A percentile compares a stretch with the other conserved stretches of the same genome.
Conservation (phyloP, 1,284 basidiomycete species). For the Cystobasidium sp. region DNA sequence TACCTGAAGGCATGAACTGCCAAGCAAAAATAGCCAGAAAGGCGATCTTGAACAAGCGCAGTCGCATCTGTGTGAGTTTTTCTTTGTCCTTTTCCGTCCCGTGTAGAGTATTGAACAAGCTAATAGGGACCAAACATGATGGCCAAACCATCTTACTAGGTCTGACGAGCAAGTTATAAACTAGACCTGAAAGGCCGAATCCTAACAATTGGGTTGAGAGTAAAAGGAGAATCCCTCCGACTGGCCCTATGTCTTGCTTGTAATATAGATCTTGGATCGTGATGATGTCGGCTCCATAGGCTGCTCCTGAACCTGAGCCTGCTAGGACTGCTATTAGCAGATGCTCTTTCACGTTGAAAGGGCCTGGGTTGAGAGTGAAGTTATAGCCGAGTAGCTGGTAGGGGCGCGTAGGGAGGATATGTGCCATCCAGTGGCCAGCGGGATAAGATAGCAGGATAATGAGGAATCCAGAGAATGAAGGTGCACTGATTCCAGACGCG, state of each 20-base stretch:
- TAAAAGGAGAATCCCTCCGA: constrained; percentile 59
- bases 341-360: constrained; percentile 61
- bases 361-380: constrained; percentile 59
- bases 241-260: constrained; percentile 52
- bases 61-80: constrained; percentile 46
- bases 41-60: constrained; percentile 50
- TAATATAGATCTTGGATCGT: constrained; percentile 55
- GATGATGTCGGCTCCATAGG: constrained; percentile 55
- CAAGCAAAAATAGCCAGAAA: constrained; percentile 52
- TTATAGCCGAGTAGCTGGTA: constrained; percentile 26
- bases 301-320: constrained; percentile 49
- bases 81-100: constrained; percentile 51
- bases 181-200: constrained; percentile 61
- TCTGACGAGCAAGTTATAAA: constrained; percentile 54
- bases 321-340: constrained; percentile 52
- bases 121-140: constrained; percentile 55
- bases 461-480: constrained; percentile 63
- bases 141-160: constrained; percentile 56
- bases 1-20: constrained; percentile 52
- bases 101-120: constrained; percentile 57
- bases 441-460: constrained; percentile 60
- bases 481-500: constrained; percentile 61
- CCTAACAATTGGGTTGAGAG: constrained; percentile 64
- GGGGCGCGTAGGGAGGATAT: constrained; percentile 27
- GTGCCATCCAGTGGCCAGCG: constrained; percentile 37